These are phyloP conservation scores for Nepenthes mirabilis DNA, from an alignment of 148 eudicot genomes.

Conservation along the genomic window DNA sequence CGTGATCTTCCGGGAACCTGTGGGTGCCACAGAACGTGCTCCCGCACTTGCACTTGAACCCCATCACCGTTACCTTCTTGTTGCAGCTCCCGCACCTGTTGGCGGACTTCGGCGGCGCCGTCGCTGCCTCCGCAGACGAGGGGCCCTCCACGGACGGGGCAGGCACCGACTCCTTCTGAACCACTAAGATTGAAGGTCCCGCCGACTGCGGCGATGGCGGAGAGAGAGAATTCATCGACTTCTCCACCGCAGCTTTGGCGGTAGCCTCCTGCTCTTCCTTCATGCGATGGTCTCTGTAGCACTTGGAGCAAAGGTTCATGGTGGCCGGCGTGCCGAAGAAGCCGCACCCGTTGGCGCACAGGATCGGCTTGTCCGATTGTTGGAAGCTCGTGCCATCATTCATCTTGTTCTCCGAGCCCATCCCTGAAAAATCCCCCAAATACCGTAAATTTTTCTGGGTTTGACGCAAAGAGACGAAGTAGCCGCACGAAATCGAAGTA, in stretches of 20 bases:
- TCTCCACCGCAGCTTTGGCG: conserved; percentile 23
- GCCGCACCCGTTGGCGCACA: conserved; percentile 58
- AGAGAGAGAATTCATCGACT: conserved; percentile 6
- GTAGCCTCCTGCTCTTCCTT: conserved; percentile 30
- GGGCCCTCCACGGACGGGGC: not conserved
- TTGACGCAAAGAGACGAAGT: no score
- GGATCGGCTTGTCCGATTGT: conserved; percentile 31
- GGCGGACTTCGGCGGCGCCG: conserved; percentile 4
- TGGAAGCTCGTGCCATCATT: conserved; percentile 31
- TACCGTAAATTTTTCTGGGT: no score
- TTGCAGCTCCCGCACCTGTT: conserved; percentile 38
- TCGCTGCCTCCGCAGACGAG: not conserved
- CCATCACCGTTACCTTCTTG: conserved; percentile 54
- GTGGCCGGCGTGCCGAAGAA: conserved; percentile 53
- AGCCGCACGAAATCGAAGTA: no score
- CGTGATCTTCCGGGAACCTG: conserved; percentile 49
- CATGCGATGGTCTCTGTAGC: conserved; percentile 23
- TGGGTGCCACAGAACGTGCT: conserved; percentile 42
- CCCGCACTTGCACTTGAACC: conserved; percentile 54
- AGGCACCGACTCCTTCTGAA: not conserved
- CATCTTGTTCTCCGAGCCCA: conserved; percentile 37
- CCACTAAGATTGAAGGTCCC: not conserved
- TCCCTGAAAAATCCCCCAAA: not conserved
- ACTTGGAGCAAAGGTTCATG: conserved; percentile 49
- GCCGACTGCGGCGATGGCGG: conserved; percentile 2